Conservation (phyloP, 2,329 filamentous ascomycete genomes). For the Pseudogymnoascus sp. region DNA sequence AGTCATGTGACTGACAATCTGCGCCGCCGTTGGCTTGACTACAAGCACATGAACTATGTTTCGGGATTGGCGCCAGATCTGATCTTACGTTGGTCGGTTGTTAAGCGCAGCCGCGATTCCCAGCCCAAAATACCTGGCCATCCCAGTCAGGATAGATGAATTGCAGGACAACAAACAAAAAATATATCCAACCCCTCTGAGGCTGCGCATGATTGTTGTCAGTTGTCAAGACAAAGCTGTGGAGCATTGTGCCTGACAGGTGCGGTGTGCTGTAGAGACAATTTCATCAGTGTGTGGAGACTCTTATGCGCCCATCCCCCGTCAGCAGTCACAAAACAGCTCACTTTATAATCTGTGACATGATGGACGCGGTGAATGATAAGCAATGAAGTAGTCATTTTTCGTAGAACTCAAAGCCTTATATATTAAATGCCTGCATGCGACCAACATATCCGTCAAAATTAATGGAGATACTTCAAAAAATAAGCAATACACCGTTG, state of each 20-base stretch:
- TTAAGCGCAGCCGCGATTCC: slow-evolving; percentile 8
- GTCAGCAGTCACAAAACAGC: neutral
- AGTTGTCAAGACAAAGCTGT: neutral
- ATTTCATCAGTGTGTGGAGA: neutral
- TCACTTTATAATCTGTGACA: neutral
- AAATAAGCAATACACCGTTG: neutral
- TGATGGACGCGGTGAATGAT: neutral
- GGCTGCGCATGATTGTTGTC: neutral
- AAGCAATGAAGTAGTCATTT: slow-evolving; percentile 2
- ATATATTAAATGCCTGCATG: slow-evolving; percentile 1
- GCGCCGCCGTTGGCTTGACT: neutral
- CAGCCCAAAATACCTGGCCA: neutral
- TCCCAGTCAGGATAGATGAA: neutral
- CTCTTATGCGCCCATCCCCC: neutral
- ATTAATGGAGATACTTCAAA: neutral
- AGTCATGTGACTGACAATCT: neutral
- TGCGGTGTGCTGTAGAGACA: neutral
- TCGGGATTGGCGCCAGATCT: neutral
- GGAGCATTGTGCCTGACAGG: slow-evolving; percentile 2
- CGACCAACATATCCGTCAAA: neutral
- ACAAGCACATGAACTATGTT: slow-evolving; percentile 6
- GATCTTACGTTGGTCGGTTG: neutral
- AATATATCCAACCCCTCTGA: neutral
- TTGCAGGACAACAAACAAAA: neutral
- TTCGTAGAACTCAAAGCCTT: neutral